Base-by-base conservation (phyloP, 2,329 filamentous ascomycete genomes). In the Zasmidium cellare region DNA sequence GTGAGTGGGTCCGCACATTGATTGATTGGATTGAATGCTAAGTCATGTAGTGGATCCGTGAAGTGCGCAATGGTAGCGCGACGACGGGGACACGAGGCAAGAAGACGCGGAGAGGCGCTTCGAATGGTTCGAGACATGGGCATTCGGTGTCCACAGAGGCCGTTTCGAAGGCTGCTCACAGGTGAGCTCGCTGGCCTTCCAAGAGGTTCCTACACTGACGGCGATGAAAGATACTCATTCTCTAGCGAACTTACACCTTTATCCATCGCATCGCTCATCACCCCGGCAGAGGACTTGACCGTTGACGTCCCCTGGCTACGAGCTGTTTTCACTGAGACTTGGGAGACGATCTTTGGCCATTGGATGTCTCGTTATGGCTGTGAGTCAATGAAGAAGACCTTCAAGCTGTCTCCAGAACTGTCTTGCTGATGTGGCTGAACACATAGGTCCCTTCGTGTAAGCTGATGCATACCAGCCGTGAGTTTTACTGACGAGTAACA, bases 341-440 rank as follows among this genome's bases (percentile, higher is more conserved):
- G 51, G 51, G 51, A 58, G 22, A 41, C 53, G 16, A 58, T 58
- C 18, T 58, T 58, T 35, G 56, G 56, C 19, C 49, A 55, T n/a
- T 58, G 53, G 38, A 41, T 58, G 47, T 58, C 47, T 14, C 31
- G 56, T 41, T 41, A 41, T 41, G 35, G 35, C 16, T 41, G 35
- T 41, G 16, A 9, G 35, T 41, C 52, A 55, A 46, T 38, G 55
- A 41, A 41, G 16, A 41, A 3, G 7, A 41, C 7, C 35, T 9
- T 5, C 35, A 41, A 31, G 28, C n/a, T n/a, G n/a, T 28, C 6
- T 28, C 6, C 5, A 28, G 6, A 11, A 28, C 6, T 28, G 25
- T 6, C 11, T n/a, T 14, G n/a, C 35, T 41, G 16, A 41, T 18
- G 3, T 41, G 11, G 12, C 3, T 41, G 12, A 41, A 9, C 16